Evolutionary conservation across 805 yeast genomes (phyloP).

Genomic region (Metschnikowia drakensbergensis): DNA sequence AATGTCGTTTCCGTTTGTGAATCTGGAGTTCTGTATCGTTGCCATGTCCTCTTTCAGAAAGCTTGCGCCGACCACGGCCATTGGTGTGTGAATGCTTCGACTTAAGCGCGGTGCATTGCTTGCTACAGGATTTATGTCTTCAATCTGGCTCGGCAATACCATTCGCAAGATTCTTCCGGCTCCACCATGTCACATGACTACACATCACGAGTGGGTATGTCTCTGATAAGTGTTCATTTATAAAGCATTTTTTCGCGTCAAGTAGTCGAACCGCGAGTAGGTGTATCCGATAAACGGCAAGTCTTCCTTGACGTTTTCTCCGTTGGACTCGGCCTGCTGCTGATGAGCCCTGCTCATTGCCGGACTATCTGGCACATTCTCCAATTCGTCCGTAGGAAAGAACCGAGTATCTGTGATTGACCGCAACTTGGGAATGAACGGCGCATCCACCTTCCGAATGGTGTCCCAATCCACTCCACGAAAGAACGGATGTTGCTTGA

Average conservation of each 20-base stretch:
- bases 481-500: conserved; percentile 87
- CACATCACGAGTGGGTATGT: not conserved
- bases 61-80: too few species aligned
- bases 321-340: conserved; percentile 52
- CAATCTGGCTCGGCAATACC: not conserved
- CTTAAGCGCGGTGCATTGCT: not conserved
- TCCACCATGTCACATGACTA: not conserved
- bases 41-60: too few species aligned
- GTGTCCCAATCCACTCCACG: conserved; percentile 95
- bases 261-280: conserved; percentile 87
- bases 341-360: conserved; percentile 52
- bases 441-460: conserved; percentile 84
- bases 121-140: conserved; percentile 1
- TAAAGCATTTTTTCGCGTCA: conserved; percentile 69
- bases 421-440: conserved; percentile 86
- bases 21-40: too few species aligned
- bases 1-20: too few species aligned
- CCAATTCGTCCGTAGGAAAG: conserved; percentile 96
- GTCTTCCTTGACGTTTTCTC: conserved; percentile 67
- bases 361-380: conserved; percentile 90
- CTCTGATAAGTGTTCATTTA: conserved; percentile 9
- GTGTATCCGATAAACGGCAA: conserved; percentile 97
- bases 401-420: conserved; percentile 94
- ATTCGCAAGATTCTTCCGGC: not conserved
- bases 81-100: not conserved